phyloP scores from a whole-genome alignment of 1,284 basidiomycete species.

The Ceratobasidium sp. region DNA sequence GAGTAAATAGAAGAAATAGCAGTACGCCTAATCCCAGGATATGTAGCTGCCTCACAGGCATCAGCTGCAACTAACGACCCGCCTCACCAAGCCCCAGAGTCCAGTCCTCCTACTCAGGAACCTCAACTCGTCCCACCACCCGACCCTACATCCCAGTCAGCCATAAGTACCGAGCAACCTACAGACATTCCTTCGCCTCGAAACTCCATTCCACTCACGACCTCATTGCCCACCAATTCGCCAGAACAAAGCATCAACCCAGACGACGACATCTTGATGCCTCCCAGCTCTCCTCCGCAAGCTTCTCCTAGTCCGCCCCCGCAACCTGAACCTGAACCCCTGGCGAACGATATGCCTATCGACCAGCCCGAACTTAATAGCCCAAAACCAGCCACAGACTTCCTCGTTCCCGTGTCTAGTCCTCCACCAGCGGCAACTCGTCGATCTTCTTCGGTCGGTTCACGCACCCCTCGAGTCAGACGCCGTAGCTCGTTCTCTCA shows the following conservation, averaged over 20 bases:
- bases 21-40: constrained; percentile 31
- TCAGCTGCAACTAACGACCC: background rate
- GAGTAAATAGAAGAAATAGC: constrained; percentile 30
- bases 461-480: constrained; percentile 22
- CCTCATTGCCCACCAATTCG: background rate
- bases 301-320: constrained; percentile 10
- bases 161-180: background rate
- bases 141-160: background rate
- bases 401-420: constrained; percentile 33
- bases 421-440: constrained; percentile 12
- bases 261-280: constrained; percentile 22
- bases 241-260: background rate
- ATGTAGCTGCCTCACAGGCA: constrained; percentile 7
- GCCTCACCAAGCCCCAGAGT: constrained; percentile 27
- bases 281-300: constrained; percentile 37
- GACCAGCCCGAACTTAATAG: constrained; percentile 3
- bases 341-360: constrained; percentile 25
- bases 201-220: background rate
- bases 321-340: background rate
- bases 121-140: background rate
- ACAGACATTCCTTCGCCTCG: background rate
- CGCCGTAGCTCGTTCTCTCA: constrained; percentile 29
- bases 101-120: constrained; percentile 6
- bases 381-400: background rate
- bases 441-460: background rate